A percentile compares a stretch with the other conserved stretches of the same genome.
phyloP scores from a whole-genome alignment of 768 basidiomycete species.

The Auriscalpium orientale region DNA sequence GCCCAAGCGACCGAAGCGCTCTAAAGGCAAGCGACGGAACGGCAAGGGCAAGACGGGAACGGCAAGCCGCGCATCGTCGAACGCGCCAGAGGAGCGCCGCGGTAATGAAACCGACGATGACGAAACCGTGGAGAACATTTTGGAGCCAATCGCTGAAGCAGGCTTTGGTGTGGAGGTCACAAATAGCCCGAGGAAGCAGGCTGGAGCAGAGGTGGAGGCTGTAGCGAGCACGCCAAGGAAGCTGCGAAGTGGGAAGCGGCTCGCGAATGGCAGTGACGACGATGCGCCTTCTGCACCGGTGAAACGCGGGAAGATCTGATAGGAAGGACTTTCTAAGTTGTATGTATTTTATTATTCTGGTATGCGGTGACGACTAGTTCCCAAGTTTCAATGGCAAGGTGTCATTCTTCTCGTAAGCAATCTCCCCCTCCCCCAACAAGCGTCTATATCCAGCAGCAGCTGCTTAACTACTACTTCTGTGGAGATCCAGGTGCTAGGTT shows the following conservation, averaged over 20 bases:
- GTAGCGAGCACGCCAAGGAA: conserved; percentile 28
- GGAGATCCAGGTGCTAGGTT: too few relatives aligned
- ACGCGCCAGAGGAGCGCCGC: conserved; percentile 1
- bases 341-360: too few relatives aligned
- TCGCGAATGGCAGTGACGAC: conserved; percentile 5
- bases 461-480: too few relatives aligned
- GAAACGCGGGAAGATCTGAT: background rate
- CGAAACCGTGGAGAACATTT: conserved; percentile 9
- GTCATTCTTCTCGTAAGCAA: too few relatives aligned
- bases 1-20: conserved; percentile 43
- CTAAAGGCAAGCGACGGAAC: conserved; percentile 27
- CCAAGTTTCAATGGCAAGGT: too few relatives aligned
- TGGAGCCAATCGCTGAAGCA: conserved; percentile 15
- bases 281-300: conserved; percentile 1
- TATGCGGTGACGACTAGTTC: too few relatives aligned
- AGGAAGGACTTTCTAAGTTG: background rate
- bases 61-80: conserved; percentile 11
- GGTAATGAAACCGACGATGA: conserved; percentile 19
- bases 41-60: conserved; percentile 4
- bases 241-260: conserved; percentile 29
- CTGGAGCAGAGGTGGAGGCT: conserved; percentile 1
- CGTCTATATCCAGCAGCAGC: too few relatives aligned
- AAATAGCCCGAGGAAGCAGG: conserved; percentile 13
- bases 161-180: conserved; percentile 10
- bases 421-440: too few relatives aligned